Conservation (phyloP, 768 basidiomycete species). For the Solioccasus polychromus region DNA sequence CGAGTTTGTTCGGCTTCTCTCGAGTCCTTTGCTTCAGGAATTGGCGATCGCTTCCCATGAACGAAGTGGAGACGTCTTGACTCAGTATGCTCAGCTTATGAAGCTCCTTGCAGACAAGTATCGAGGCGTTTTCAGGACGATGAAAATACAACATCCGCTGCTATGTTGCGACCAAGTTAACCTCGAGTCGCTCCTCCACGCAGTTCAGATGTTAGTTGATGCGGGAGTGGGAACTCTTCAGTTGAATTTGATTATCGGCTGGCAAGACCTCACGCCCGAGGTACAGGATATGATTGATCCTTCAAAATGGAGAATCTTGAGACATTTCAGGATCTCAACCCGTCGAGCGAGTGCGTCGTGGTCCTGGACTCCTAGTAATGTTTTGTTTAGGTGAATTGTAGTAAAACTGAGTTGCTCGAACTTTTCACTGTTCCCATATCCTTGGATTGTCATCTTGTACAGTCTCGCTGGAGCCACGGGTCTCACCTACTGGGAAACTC, state of each 20-base stretch:
- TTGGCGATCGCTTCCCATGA: constrained; percentile 17
- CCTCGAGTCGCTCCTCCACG: constrained; percentile 15
- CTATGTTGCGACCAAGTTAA: constrained; percentile 12
- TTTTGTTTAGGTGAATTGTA: constrained; percentile 3
- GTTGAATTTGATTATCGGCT: constrained; percentile 16
- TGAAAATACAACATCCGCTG: constrained; percentile 19
- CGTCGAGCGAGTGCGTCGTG: constrained; percentile 9
- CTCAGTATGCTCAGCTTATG: constrained; percentile 17
- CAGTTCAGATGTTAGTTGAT: constrained; percentile 14
- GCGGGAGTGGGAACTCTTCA: constrained; percentile 14
- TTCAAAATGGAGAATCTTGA: constrained; percentile 16
- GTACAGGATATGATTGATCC: constrained; percentile 21
- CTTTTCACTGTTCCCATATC: neutral
- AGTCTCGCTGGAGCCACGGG: too few relatives aligned
- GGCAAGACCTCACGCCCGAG: constrained; percentile 15
- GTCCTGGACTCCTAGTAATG: constrained; percentile 14
- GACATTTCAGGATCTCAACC: constrained; percentile 13
- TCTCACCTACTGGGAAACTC: too few relatives aligned
- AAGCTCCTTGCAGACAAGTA: constrained; percentile 23
- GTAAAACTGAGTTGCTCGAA: neutral
- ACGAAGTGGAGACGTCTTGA: constrained; percentile 7
- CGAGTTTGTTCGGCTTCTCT: constrained; percentile 20
- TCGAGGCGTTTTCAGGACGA: constrained; percentile 16
- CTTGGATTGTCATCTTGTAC: neutral
- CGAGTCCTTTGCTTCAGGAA: constrained; percentile 17